phyloP scores from a whole-genome alignment of 805 yeast species.

The Saccharomyces kudriavzevii region DNA sequence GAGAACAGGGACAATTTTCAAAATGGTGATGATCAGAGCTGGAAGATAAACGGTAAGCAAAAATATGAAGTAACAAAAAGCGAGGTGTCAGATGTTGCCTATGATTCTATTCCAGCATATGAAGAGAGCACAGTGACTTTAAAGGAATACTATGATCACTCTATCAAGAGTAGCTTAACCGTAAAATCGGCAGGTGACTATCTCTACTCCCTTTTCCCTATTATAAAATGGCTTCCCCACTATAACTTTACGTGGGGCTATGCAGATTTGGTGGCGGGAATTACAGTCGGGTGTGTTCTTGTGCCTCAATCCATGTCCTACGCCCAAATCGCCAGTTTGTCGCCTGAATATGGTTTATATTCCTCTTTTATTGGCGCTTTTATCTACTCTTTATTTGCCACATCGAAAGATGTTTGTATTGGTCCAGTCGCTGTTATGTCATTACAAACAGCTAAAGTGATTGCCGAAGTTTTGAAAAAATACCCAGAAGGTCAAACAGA shows the following conservation, averaged over 20 bases:
- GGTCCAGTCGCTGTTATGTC: slow-evolving; percentile 98
- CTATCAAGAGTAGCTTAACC: slow-evolving; percentile 23
- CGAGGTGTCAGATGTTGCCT: neutral
- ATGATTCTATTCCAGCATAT: slow-evolving; percentile 9
- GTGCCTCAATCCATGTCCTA: slow-evolving; percentile 97
- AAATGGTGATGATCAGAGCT: neutral
- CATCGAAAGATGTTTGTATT: slow-evolving; percentile 89
- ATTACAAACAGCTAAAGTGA: slow-evolving; percentile 69
- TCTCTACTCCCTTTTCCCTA: slow-evolving; percentile 63
- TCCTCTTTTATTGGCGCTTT: slow-evolving; percentile 89
- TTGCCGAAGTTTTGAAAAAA: slow-evolving; percentile 51
- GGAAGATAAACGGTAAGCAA: neutral
- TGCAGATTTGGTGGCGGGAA: slow-evolving; percentile 82
- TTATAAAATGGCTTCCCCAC: slow-evolving; percentile 71
- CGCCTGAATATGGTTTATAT: slow-evolving; percentile 80
- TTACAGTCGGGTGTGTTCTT: slow-evolving; percentile 88
- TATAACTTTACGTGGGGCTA: slow-evolving; percentile 75
- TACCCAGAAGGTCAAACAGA: slow-evolving; percentile 33
- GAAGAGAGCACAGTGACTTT: slow-evolving; percentile 15
- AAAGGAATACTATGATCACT: slow-evolving; percentile 19
- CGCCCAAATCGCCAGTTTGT: slow-evolving; percentile 75
- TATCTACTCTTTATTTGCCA: slow-evolving; percentile 83
- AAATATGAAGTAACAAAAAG: slow-evolving; percentile 22
- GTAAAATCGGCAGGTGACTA: slow-evolving; percentile 38
- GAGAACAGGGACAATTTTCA: neutral